Base-by-base conservation (phyloP, 2,329 filamentous ascomycete species). In the Colletotrichum orchidophilum region DNA sequence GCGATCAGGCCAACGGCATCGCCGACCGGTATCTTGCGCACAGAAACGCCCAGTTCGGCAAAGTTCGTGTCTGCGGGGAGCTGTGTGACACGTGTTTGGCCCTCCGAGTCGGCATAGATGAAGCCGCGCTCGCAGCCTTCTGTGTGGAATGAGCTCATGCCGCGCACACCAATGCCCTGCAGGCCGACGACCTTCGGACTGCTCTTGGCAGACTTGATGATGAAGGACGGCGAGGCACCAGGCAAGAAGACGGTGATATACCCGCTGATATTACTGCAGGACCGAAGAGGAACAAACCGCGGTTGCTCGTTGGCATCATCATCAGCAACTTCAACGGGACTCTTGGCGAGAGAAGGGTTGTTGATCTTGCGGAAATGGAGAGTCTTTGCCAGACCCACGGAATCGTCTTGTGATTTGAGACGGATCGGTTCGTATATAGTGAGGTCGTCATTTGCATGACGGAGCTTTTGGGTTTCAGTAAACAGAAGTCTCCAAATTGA, bases 401-500 rank as follows among this genome's bases (percentile, higher is more conserved):
- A 75, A n/a, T 71, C 73, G 67, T 76, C 79, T 66, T 80, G 80
- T 31, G 77, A 78, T 49, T 78, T 82, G 72, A 83, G 83, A 52
- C 89, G 86, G 75, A 94, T 92, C 1, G 96, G 95, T 78, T 96
- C 91, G 79, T 98, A 99, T 55, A 98, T 88, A 12, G 93, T 92
- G 39, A 98, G 83, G 77, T 98, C 95, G 74, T 97, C 93, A 70
- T 90, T 92, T 11, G 89, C 87, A 59, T 94, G 94, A 61, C 96
- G 93, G 31, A 95, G 84, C 93, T 95, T 73, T 21, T 73, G 67
- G n/a, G n/a, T n/a, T n/a, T n/a, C n/a, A n/a, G n/a, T n/a, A 21
- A 55, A 46, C 42, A 24, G 3, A n/a, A 12, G 18, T 27, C 8
- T 11, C 5, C 18, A 4, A n/a, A 15, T 3, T 2, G 57, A 3